Evolutionary conservation across 768 basidiomycete species (phyloP).

Genomic region (Myochromella boudieri): DNA sequence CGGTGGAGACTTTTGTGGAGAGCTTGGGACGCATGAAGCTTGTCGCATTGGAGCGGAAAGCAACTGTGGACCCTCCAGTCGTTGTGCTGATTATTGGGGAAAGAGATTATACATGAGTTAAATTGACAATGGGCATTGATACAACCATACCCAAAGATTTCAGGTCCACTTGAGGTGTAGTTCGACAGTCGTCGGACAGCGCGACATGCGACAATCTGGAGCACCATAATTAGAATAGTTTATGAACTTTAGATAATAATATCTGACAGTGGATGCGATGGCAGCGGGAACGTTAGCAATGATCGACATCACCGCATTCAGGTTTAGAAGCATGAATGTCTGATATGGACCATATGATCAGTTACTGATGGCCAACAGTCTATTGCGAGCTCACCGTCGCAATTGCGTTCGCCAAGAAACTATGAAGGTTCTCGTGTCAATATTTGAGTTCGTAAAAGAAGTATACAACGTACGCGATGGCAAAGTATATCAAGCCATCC

Average conservation of each 20-base stretch:
- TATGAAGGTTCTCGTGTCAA: constrained; percentile 25
- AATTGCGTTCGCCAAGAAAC: constrained; percentile 66
- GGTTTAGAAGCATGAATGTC: constrained; percentile 65
- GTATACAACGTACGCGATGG: constrained; percentile 55
- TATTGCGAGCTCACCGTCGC: constrained; percentile 51
- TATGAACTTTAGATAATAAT: neutral
- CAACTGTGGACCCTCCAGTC: constrained; percentile 54
- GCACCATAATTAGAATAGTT: constrained; percentile 1
- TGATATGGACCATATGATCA: constrained; percentile 15
- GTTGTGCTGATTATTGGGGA: constrained; percentile 27
- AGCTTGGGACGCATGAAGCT: constrained; percentile 30
- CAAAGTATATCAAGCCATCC: constrained; percentile 74
- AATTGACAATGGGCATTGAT: too few species aligned
- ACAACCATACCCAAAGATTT: constrained; percentile 52
- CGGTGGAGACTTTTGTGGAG: constrained; percentile 32
- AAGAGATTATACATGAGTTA: too few species aligned
- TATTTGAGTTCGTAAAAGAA: neutral
- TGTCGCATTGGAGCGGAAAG: constrained; percentile 50
- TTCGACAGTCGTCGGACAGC: constrained; percentile 67
- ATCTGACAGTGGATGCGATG: constrained; percentile 59
- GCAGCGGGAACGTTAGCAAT: constrained; percentile 75
- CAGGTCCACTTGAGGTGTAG: constrained; percentile 48
- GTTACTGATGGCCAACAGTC: neutral
- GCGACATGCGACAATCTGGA: constrained; percentile 60
- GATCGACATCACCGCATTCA: constrained; percentile 74